Evolutionary conservation across 441 rosid species (phyloP), one percentile per base, ranked within the genome.

Genomic region (Aleurites moluccanus): DNA sequence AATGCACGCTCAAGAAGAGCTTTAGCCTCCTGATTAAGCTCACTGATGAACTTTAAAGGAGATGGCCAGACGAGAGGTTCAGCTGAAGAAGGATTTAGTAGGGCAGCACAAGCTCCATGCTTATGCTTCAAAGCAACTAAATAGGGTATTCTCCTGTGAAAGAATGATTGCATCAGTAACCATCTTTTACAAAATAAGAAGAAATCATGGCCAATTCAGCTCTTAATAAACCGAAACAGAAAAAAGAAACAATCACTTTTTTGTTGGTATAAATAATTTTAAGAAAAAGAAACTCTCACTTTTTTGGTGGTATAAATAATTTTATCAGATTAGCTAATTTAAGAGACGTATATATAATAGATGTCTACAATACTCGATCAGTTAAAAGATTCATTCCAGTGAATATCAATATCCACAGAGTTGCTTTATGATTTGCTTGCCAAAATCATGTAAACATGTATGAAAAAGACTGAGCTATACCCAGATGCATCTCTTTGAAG

Each of bases 61-160:
- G 98, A 87, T 40, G 99, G 99, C 99, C 99, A 96, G 53, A 96
- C 97, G 27, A 96, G 92, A 67, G 97, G 99, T 84, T 92, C 98
- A 21, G 98, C 96, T 6, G 97, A 91, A n/a, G 96, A 81, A 6
- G 99, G 99, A 72, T 96, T 90, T 57, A 96, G 83, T 78, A 96
- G 81, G 13, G 98, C 97, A 0, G 94, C 97, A 83, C 97, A 93
- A 44, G 90, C 89, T 80, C 90, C 88, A 45, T 96, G 93, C 78
- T 85, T 93, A 81, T 85, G 83, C 83, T 88, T 96, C 74, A 84
- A 69, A 2, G 99, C 99, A 82, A 96, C 94, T 2, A 77, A 38
- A 75, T 92, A 92, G 0, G 99, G 97, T 83, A 93, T 96, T 81
- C 98, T 88, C 89, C 99, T 96, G 89, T 76, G 69, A 40, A 63